Conservation (phyloP, 495 filamentous ascomycete species). For the Podospora sp. region DNA sequence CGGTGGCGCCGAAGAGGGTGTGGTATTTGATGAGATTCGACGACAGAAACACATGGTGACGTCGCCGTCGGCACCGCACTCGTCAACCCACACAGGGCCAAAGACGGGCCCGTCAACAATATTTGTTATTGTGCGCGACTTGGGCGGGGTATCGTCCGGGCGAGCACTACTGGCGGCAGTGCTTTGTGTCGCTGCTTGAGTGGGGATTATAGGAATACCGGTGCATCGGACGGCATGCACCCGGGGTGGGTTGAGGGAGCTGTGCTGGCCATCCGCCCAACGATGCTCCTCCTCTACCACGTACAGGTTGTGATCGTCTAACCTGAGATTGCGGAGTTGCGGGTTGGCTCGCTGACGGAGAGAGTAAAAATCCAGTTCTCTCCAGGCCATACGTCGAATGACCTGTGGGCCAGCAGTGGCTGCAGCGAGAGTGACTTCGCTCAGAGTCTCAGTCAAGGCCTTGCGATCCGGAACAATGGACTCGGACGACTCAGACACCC, state of each 20-base stretch:
- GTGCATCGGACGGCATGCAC: slow-evolving; percentile 51
- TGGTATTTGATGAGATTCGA: slow-evolving; percentile 23
- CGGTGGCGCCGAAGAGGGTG: background rate
- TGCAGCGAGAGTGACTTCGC: slow-evolving; percentile 17
- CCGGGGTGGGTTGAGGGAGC: slow-evolving; percentile 42
- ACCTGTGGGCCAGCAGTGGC: slow-evolving; percentile 49
- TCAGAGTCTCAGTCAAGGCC: too few species aligned
- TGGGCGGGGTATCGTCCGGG: background rate
- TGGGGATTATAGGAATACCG: slow-evolving; percentile 55
- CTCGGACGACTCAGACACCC: background rate
- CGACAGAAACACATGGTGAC: slow-evolving; percentile 49
- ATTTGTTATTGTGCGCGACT: slow-evolving; percentile 5
- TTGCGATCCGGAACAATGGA: background rate
- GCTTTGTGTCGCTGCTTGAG: too few species aligned
- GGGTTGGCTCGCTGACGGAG: slow-evolving; percentile 62
- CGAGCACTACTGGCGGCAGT: too few species aligned
- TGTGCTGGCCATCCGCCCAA: slow-evolving; percentile 51
- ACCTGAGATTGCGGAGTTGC: slow-evolving; percentile 52
- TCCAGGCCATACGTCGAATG: slow-evolving; percentile 58
- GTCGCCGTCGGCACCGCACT: slow-evolving; percentile 52
- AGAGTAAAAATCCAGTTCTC: slow-evolving; percentile 58
- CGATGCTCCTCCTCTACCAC: slow-evolving; percentile 52
- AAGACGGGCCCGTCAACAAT: slow-evolving; percentile 35
- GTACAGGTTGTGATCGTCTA: slow-evolving; percentile 56
- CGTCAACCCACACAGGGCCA: slow-evolving; percentile 57